Base-by-base conservation (phyloP, 192 early-diverging fungal species). In the Coemansia sp. region DNA sequence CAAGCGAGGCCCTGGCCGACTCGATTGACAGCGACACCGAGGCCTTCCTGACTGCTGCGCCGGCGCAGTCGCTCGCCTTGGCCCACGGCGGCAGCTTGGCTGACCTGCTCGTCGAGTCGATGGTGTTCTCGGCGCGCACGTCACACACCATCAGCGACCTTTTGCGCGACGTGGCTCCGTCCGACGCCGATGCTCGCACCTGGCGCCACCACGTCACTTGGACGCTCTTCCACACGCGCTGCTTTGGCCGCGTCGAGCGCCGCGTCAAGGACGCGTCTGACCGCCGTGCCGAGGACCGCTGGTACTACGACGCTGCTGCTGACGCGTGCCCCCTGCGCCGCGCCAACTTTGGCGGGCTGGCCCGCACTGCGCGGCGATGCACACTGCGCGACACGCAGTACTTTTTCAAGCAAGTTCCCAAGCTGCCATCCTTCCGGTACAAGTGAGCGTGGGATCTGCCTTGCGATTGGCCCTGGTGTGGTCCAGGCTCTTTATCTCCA, bases 371-470 rank as follows among this genome's bases (percentile, higher is more conserved):
- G 35, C 68, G 84, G 33, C 73, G 79, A 28, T 85, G 84, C 73
- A 85, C 84, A 6, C 84, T 85, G 71, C 81, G 79, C 64, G 84
- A 85, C 67, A 85, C 67, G 43, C 84, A 85, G 69, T 85, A 85
- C 69, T 85, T 78, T 33, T 85, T 82, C 62, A 85, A 85, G 72
- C 84, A 74, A 50, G 76, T 82, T 3, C 84, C 84, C 58, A 85
- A 85, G 69, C 80, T 84, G 60, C 81, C 81, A 4, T 77, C 80
- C 38, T 82, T 82, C 72, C 71, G 80, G 30, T 82, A 82, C 57
- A 69, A 69, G 38, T 82, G 63, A 30, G 28, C 30, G 16, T 26
- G 60, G 9, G 53, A 38, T 4, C n/a, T 23, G 17, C 46, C 7
- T n/a, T 3, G 17, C 19, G 46, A 47, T 47, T 47, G 46, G 46